Evolutionary conservation across 2,329 filamentous ascomycete genomes (phyloP).

Genomic region (Xylaria sp.): DNA sequence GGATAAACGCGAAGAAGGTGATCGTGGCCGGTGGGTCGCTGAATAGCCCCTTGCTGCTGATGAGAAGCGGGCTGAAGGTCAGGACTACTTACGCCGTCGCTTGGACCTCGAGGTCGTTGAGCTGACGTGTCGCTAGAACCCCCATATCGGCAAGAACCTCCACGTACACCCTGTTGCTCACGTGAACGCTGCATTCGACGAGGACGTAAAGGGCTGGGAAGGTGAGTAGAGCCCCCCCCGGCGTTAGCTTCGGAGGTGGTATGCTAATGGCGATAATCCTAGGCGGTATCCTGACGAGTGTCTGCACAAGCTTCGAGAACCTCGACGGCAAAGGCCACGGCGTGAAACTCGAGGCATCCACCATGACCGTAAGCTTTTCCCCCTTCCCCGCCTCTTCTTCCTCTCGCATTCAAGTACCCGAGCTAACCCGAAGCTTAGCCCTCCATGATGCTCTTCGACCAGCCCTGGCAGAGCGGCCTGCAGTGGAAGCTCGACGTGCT

Average conservation of each 20-base stretch:
- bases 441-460: constrained; percentile 60
- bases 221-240: constrained; percentile 39
- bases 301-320: constrained; percentile 78
- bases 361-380: constrained; percentile 61
- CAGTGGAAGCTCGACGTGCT: constrained; percentile 73
- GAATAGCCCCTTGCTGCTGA: constrained; percentile 74
- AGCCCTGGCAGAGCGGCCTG: constrained; percentile 69
- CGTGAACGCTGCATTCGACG: constrained; percentile 64
- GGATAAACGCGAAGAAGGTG: constrained; percentile 78
- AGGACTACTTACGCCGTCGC: constrained; percentile 23
- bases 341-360: constrained; percentile 74
- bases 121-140: constrained; percentile 54
- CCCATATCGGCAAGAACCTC: constrained; percentile 79
- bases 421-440: constrained; percentile 51
- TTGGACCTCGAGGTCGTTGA: neutral
- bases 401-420: neutral
- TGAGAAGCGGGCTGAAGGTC: constrained; percentile 75
- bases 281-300: constrained; percentile 78
- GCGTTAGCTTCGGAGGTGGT: neutral
- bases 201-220: constrained; percentile 73
- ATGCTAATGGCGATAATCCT: constrained; percentile 1
- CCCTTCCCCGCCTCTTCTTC: neutral
- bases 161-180: constrained; percentile 75
- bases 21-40: constrained; percentile 78
- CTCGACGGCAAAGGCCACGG: constrained; percentile 81